A percentile compares a stretch with the other conserved stretches of the same genome.
Evolutionary conservation across 192 early-diverging fungal genomes (phyloP).

Genomic region (Chytriomyces confervae): DNA sequence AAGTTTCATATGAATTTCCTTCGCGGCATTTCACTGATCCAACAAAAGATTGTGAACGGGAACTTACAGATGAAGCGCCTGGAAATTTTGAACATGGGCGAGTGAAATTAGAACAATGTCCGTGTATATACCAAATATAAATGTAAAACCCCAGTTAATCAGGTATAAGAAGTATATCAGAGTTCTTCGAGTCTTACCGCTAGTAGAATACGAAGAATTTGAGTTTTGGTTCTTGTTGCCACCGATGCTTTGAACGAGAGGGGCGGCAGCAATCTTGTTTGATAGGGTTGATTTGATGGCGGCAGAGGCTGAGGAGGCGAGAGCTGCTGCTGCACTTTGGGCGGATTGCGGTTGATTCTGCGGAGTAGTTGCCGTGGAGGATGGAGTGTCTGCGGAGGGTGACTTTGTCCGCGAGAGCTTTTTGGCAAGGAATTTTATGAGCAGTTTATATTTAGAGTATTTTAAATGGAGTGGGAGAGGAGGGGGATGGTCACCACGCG

Average conservation of each 20-base stretch:
- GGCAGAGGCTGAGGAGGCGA: constrained; percentile 20
- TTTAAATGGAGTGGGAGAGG: constrained; percentile 4
- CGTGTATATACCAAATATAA: no score
- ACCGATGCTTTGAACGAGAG: not conserved
- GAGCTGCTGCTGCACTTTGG: constrained; percentile 18
- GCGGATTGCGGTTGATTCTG: not conserved
- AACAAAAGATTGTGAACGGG: no score
- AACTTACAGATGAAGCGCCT: no score
- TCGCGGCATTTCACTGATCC: no score
- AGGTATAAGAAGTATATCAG: no score
- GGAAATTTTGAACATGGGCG: no score
- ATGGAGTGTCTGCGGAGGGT: constrained; percentile 18
- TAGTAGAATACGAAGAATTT: no score
- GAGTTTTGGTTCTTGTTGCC: no score
- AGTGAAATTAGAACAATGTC: no score
- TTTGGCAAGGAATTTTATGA: not conserved
- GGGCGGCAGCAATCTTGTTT: constrained; percentile 56
- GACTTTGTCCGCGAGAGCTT: constrained; percentile 56
- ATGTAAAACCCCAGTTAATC: no score
- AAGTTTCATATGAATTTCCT: no score
- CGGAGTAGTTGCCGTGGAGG: constrained; percentile 14
- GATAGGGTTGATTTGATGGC: constrained; percentile 39
- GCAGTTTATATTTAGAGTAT: not conserved
- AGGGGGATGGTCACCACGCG: constrained; percentile 49
- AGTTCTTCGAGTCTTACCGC: no score